Evolutionary conservation across 495 filamentous ascomycete genomes (phyloP).

Genomic region (Trichoderma reesei): DNA sequence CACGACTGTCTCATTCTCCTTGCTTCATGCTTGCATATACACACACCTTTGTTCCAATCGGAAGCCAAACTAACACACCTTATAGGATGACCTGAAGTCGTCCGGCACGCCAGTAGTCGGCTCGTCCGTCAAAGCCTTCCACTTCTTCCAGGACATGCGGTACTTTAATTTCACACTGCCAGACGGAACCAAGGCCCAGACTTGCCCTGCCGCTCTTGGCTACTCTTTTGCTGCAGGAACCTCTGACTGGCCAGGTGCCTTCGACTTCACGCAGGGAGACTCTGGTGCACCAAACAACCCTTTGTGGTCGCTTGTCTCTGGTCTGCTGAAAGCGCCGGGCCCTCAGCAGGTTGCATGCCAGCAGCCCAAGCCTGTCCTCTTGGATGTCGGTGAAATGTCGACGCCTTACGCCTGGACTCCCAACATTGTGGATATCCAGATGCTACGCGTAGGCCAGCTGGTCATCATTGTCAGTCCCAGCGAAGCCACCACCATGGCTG

Average conservation of each 20-base stretch:
- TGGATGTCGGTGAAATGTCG: conserved; percentile 75
- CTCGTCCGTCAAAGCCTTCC: conserved; percentile 50
- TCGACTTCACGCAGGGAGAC: conserved; percentile 87
- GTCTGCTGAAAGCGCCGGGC: conserved; percentile 60
- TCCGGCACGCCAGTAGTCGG: conserved; percentile 35
- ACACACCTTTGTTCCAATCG: not conserved
- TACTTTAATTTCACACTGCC: conserved; percentile 56
- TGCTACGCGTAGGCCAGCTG: conserved; percentile 82
- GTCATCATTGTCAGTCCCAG: conserved; percentile 78
- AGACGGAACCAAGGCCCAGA: conserved; percentile 63
- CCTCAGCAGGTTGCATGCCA: conserved; percentile 68
- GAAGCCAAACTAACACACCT: conserved; percentile 14
- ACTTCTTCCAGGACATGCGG: conserved; percentile 57
- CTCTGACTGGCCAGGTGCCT: conserved; percentile 80
- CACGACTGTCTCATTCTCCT: not conserved
- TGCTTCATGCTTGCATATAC: no score
- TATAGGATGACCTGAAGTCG: conserved; percentile 31
- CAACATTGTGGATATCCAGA: conserved; percentile 86
- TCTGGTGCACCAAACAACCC: conserved; percentile 62
- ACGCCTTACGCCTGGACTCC: conserved; percentile 79
- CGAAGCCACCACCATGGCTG: conserved; percentile 91
- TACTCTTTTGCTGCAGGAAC: conserved; percentile 92
- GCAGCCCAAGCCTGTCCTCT: conserved; percentile 72
- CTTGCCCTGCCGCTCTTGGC: conserved; percentile 86
- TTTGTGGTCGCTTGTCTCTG: conserved; percentile 71